Evolutionary conservation across 371 early-diverging fungal genomes (phyloP), one percentile per base, ranked within the genome.

Genomic region (Mortierella sp.): DNA sequence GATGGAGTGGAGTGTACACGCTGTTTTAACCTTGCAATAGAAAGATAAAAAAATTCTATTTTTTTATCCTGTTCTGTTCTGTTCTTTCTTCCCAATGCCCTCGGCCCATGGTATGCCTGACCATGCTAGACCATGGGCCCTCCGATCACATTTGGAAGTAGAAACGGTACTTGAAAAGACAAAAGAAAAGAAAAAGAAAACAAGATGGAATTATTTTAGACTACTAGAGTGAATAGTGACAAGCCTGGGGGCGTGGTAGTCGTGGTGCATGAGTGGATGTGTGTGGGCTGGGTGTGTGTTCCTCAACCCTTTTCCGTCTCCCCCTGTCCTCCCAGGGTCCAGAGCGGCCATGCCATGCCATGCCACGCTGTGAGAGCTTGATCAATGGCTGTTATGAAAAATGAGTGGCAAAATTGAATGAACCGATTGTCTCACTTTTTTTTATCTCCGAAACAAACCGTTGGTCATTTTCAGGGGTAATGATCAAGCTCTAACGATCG

Each of bases 11-110:
- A 40, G 43, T 4, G 34, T 16, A 3, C 11, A 31, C 61, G 61
- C 61, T 55, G 44, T 74, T 74, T 74, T 28, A 74, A 74, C 75
- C 75, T 74, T 74, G 75, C 37, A 3, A 5, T 50, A 73, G 26
- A 31, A 40, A 55, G 43, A 55, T 34, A 19, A 55, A 53, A 55
- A 73, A 73, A 34, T 50, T 31, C 34, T 72, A 34, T 72, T 50
- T 71, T 57, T 51, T 21, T 34, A 34, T 64, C 64, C 34, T 31
- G 9, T 13, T 24, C 16, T 6, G 10, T 72, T 31, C 46, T 40
- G 19, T 73, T 50, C 44, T 53, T 37, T 71, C 72, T 14, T 28
- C 31, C 59, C 59, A 5, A 26, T 28, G 59, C 37, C 64, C 21
- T 16, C 64, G 37, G 37, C 28, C 8, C 31, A 31, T 64, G 21